Conservation (phyloP, 169 alveolate genomes). For the Cryptosporidium meleagridis region DNA sequence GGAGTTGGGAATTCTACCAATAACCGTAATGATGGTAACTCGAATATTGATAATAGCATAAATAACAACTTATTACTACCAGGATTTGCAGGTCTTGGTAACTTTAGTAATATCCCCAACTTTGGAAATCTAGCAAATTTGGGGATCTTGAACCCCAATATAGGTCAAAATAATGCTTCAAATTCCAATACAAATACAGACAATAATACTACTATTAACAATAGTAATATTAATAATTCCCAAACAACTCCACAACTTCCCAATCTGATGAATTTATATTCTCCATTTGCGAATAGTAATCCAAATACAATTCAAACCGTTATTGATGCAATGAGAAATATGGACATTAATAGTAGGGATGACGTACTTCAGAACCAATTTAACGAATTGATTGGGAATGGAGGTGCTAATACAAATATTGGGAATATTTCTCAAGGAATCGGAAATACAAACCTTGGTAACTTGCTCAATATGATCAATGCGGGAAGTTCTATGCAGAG, state of each 20-base stretch:
- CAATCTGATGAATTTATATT: slow-evolving; percentile 13
- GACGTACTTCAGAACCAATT: background rate
- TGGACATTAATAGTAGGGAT: slow-evolving; percentile 9
- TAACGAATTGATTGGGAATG: background rate
- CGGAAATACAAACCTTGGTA: slow-evolving; percentile 1
- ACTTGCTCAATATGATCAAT: slow-evolving; percentile 26
- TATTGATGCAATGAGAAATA: slow-evolving; percentile 72
- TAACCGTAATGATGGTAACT: background rate
- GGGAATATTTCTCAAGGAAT: background rate
- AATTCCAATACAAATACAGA: background rate
- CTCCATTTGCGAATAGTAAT: background rate
- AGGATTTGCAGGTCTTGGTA: background rate
- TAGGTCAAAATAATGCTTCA: background rate
- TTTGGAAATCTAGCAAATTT: slow-evolving; percentile 13
- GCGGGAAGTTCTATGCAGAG: background rate
- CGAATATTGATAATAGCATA: background rate
- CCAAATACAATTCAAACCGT: slow-evolving; percentile 34
- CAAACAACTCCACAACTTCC: slow-evolving; percentile 6
- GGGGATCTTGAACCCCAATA: background rate
- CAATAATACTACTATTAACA: background rate
- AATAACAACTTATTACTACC: background rate
- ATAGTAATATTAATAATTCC: background rate
- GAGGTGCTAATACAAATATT: background rate
- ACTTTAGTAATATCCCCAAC: background rate
- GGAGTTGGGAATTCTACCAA: background rate